Evolutionary conservation across 2,329 filamentous ascomycete species (phyloP).

Genomic region (Chaetothyriales sp.): DNA sequence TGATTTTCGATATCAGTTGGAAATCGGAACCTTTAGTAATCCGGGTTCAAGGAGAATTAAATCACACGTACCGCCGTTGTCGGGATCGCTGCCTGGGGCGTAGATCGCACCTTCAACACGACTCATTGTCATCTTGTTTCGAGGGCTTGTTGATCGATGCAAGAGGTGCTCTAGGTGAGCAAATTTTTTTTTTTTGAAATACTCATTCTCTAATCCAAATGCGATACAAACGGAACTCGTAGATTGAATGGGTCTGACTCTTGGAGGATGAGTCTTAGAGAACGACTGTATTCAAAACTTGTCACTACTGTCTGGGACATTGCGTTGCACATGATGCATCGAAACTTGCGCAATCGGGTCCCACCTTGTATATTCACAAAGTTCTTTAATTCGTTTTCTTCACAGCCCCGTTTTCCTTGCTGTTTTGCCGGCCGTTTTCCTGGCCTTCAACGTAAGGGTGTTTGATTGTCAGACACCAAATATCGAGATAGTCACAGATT

Average conservation of each 20-base stretch:
- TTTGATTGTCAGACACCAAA: slow-evolving; percentile 98
- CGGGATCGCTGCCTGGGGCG: not conserved
- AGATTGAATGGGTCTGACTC: not conserved
- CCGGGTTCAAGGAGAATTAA: not conserved
- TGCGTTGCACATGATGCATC: not conserved
- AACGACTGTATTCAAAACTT: not conserved
- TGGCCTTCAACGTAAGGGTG: slow-evolving; percentile 44
- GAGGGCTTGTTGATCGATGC: not conserved
- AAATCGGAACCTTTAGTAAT: not conserved
- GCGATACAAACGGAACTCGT: not conserved
- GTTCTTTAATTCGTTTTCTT: slow-evolving; percentile 19
- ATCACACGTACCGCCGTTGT: not conserved
- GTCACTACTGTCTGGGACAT: not conserved
- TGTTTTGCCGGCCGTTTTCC: not conserved
- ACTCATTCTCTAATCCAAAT: not conserved
- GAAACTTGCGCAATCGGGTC: not conserved
- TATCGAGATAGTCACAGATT: slow-evolving; percentile 95
- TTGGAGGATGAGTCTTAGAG: not conserved
- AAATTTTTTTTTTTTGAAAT: not conserved
- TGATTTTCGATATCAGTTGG: not conserved
- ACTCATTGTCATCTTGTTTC: not conserved
- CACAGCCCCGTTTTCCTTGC: slow-evolving; percentile 2
- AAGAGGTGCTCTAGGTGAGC: not conserved
- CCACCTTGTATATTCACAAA: not conserved
- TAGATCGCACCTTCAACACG: not conserved